Base-by-base conservation (phyloP, 2,329 filamentous ascomycete genomes). In the Beauveria rudraprayagi region DNA sequence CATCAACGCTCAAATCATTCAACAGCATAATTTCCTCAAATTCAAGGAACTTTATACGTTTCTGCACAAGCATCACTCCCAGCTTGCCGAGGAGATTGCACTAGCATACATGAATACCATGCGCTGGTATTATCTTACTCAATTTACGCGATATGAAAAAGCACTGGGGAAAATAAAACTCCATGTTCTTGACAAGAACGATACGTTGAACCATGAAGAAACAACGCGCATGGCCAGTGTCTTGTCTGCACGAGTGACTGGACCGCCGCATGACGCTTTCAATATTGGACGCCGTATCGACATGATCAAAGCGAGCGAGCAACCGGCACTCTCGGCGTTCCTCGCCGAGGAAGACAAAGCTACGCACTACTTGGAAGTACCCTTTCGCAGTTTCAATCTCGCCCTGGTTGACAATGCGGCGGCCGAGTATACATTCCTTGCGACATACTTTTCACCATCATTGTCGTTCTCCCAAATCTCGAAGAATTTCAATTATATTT, bases 91-190 rank as follows among this genome's bases (percentile, higher is more conserved):
- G 58, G 91, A 99, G 73, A 96, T 99, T 65, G 87, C 87, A 9
- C 89, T 91, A 71, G 94, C 95, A 3, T 99, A 99, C 70, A 88
- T 95, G 77, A 96, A 97, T 72, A 99, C 95, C 0, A 99, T 99
- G 91, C 86, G 92, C 58, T 99, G 94, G 94, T 99, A 99, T 70
- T 97, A 97, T 71, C 77, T 89, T 58, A 94, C 89, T 66, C 91
- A 97, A 72, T 99, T 99, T 70, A 86, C 84, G 3, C 87, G 93
- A 40, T 99, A 99, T 72, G 86, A 89, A 65, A 86, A 87, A 67
- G 87, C 94, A 0, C 79, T 99, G 6, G 87, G 89, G 60, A 95
- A 91, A 72, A 81, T 99, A 63, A 93, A 90, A 69, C 74, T 97
- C 3, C 92, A 97, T 69, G 74, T 81, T 5, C 80, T 96, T 62